phyloP scores from a whole-genome alignment of 208 protist genomes.

The Phytomonas francai region DNA sequence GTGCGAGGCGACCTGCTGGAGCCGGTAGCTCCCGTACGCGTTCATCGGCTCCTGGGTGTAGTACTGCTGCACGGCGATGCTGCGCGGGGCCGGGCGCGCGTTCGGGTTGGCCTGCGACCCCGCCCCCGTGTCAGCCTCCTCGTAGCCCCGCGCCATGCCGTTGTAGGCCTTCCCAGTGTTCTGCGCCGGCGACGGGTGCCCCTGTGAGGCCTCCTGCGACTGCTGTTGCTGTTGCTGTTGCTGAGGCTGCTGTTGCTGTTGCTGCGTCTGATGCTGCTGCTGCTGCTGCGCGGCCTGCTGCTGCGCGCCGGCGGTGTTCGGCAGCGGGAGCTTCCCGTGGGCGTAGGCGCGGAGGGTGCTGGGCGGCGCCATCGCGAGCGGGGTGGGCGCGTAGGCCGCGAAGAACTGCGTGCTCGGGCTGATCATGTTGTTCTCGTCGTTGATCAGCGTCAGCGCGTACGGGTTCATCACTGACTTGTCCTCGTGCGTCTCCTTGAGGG shows the following conservation, averaged over 20 bases:
- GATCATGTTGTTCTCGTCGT: constrained; percentile 50
- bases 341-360: constrained; percentile 74
- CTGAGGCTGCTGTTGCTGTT: background rate
- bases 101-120: constrained; percentile 7
- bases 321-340: constrained; percentile 51
- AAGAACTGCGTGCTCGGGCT: constrained; percentile 84
- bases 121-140: too few relatives aligned
- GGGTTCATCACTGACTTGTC: constrained; percentile 60
- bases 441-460: constrained; percentile 53
- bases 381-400: constrained; percentile 74
- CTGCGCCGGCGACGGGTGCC: too few relatives aligned
- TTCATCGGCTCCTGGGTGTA: constrained; percentile 83
- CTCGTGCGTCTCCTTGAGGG: constrained; percentile 60
- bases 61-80: constrained; percentile 75
- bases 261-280: background rate
- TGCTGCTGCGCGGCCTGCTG: constrained; percentile 13
- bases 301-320: constrained; percentile 13
- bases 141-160: background rate
- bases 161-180: background rate
- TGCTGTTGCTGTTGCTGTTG: background rate
- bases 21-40: constrained; percentile 42
- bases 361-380: constrained; percentile 66
- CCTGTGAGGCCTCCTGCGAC: too few relatives aligned
- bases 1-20: constrained; percentile 9
- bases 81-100: constrained; percentile 18